phyloP scores from a whole-genome alignment of 192 early-diverging fungal species.

The Gaertneriomyces sp. region DNA sequence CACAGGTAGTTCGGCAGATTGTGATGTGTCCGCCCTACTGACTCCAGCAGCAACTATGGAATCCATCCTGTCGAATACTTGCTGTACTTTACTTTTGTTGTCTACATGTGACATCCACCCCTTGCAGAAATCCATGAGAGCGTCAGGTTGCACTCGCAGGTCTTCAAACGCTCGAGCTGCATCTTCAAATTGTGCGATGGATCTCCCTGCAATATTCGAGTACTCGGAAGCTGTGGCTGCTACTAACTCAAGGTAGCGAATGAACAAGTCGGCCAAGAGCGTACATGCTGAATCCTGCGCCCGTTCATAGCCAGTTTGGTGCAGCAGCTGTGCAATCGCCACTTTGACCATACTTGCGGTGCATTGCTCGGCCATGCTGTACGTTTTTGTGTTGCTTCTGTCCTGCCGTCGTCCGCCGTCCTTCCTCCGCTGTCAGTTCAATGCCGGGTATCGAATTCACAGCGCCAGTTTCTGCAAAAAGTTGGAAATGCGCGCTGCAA shows the following conservation, averaged over 20 bases:
- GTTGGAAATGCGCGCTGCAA: too few relatives aligned
- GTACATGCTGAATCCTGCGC: constrained; percentile 7
- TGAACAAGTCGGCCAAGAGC: constrained; percentile 13
- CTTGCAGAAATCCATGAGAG: constrained; percentile 10
- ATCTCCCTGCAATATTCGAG: constrained; percentile 9
- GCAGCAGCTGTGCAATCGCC: constrained; percentile 13
- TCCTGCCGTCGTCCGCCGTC: too few relatives aligned
- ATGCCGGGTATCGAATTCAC: too few relatives aligned
- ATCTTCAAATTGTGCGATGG: constrained; percentile 17
- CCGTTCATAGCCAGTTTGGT: constrained; percentile 14
- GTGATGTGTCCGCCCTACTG: neutral
- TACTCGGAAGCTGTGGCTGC: neutral
- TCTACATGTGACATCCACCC: constrained; percentile 7
- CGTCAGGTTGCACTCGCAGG: constrained; percentile 1
- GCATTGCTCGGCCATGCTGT: constrained; percentile 12
- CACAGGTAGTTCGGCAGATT: neutral
- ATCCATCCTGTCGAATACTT: neutral
- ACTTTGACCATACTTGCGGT: neutral
- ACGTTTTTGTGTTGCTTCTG: neutral
- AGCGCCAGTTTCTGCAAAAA: too few relatives aligned
- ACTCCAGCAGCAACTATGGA: neutral
- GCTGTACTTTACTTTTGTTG: neutral
- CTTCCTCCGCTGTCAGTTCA: too few relatives aligned
- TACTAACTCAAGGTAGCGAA: constrained; percentile 6
- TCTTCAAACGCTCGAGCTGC: constrained; percentile 17